These are phyloP conservation scores for Trichoderma orchidacearum DNA, from an alignment of 495 filamentous ascomycete species.

Conservation along the genomic window DNA sequence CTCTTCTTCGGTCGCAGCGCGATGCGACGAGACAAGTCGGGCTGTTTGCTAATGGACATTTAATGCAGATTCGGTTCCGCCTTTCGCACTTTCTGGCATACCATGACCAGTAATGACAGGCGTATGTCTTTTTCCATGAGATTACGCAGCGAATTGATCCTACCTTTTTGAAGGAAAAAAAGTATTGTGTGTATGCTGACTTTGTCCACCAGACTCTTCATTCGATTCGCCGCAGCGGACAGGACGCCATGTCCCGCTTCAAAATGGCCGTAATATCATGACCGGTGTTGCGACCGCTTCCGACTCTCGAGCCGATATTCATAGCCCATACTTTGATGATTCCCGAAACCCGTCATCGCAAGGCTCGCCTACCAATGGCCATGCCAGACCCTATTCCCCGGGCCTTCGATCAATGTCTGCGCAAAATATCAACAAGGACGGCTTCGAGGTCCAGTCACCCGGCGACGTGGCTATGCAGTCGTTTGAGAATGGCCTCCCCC, in stretches of 20 bases:
- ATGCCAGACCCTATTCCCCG: slow-evolving; percentile 70
- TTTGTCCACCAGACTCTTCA: slow-evolving; percentile 53
- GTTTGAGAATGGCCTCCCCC: slow-evolving; percentile 82
- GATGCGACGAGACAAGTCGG: neutral
- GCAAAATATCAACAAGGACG: slow-evolving; percentile 45
- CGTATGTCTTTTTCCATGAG: slow-evolving; percentile 19
- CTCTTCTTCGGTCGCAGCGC: neutral
- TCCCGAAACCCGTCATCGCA: slow-evolving; percentile 35
- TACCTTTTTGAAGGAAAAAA: slow-evolving; percentile 12
- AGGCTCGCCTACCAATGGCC: slow-evolving; percentile 48
- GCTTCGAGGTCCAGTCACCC: slow-evolving; percentile 50
- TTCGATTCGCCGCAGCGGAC: slow-evolving; percentile 80
- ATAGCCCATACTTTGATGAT: slow-evolving; percentile 62
- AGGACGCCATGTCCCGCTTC: slow-evolving; percentile 66
- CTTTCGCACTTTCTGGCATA: slow-evolving; percentile 86
- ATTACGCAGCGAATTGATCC: no score
- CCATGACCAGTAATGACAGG: slow-evolving; percentile 66
- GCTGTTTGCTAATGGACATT: neutral
- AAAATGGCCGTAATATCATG: slow-evolving; percentile 53
- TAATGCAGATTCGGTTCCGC: slow-evolving; percentile 40
- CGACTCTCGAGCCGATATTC: slow-evolving; percentile 64
- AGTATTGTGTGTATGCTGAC: slow-evolving; percentile 6
- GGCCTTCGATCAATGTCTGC: slow-evolving; percentile 68
- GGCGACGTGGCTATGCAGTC: slow-evolving; percentile 95
- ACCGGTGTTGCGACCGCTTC: slow-evolving; percentile 69